Evolutionary conservation across 1,284 basidiomycete species (phyloP), one percentile per base, ranked within the genome.

Genomic region (Serendipita sp.): DNA sequence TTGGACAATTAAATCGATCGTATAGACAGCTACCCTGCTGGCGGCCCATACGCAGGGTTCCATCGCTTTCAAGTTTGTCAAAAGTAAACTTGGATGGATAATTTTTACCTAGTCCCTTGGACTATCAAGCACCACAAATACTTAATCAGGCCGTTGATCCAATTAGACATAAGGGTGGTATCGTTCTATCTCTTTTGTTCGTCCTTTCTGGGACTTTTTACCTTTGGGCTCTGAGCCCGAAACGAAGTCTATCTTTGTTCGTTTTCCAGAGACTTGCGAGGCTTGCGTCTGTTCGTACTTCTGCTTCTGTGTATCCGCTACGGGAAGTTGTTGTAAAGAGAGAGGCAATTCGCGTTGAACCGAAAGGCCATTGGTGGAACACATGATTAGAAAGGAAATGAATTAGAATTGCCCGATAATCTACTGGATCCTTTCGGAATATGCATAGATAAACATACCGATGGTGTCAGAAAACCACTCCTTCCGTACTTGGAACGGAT

Each of bases 381-480:
- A 42, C 53, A 22, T 30, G 64, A 60, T 71, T 71, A 34, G 74
- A 74, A 75, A 65, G 65, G n/a, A 60, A 12, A 2, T n/a, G 61
- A 29, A 35, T 29, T 12, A 15, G 58, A n/a, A 42, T 42, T 64
- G 29, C 26, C 10, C 44, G 22, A 32, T n/a, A 58, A 22, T 22
- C 43, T 26, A n/a, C 45, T 30, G 38, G 15, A 4, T 22, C 29
- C 34, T 60, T 45, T 29, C 10, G 29, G 55, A 53, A 42, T 15
- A 15, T 41, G 5, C 61, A 49, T 43, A 61, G 8, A 35, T 44
- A 35, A n/a, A 71, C 73, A 71, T 74, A 88, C 86, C 85, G 70
- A 89, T 82, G 68, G 75, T 77, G 60, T 84, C 82, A 35, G 86
- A 81, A 71, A 78, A 83, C 87, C 84, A 90, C 63, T 81, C 84